Conservation (phyloP, 345 rosid species). For the Crucihimalaya himalaica region DNA sequence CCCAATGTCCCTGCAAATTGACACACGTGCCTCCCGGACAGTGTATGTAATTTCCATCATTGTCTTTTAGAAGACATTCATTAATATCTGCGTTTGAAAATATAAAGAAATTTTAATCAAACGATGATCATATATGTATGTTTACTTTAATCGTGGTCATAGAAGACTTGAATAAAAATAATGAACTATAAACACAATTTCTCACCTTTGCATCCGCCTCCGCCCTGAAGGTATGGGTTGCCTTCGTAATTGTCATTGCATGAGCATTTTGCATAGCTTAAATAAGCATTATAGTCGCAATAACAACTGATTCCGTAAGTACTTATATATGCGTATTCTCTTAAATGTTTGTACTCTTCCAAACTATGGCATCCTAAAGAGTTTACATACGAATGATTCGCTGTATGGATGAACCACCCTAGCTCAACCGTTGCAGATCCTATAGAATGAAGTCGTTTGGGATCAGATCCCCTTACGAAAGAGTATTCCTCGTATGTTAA, state of each 20-base stretch:
- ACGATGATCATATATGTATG: too few species aligned
- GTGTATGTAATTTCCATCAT: background rate
- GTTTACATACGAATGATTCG: background rate
- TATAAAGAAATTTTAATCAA: background rate
- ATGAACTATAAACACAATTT: too few species aligned
- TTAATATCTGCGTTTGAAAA: background rate
- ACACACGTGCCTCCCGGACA: background rate
- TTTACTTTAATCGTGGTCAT: too few species aligned
- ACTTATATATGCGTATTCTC: background rate
- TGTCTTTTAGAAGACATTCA: background rate
- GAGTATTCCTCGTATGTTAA: background rate
- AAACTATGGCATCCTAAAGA: background rate
- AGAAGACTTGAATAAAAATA: background rate
- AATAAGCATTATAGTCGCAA: background rate
- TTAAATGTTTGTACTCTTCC: background rate
- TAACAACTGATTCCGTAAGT: background rate
- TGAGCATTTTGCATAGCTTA: conserved; percentile 11
- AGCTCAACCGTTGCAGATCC: background rate
- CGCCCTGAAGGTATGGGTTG: conserved; percentile 25
- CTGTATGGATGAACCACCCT: conserved; percentile 30
- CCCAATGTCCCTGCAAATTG: background rate
- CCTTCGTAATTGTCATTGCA: conserved; percentile 36
- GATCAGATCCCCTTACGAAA: background rate
- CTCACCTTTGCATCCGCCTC: conserved; percentile 32
- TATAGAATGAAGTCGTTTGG: background rate